Percentiles rank a stretch among this genome's conserved stretches.
These are phyloP conservation scores for Citrullus colocynthis DNA, from an alignment of 306 rosid genomes.

Conservation along the genomic window DNA sequence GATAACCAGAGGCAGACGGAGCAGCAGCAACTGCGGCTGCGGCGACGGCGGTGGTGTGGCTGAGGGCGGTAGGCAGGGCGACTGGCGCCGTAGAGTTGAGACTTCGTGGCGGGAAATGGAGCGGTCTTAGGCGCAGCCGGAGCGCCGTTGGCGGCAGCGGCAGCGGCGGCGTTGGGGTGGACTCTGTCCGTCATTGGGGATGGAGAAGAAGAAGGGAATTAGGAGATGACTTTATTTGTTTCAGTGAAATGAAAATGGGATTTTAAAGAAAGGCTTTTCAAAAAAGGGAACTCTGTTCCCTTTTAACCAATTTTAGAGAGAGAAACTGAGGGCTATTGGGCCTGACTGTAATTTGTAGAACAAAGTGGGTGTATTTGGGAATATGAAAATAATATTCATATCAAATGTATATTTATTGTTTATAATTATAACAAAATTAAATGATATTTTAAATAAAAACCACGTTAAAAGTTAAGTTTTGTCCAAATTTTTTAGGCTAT, in stretches of 20 bases:
- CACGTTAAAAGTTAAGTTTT: too few species aligned
- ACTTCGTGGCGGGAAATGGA: conserved; percentile 3
- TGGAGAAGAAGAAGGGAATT: background rate
- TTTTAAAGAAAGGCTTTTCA: background rate
- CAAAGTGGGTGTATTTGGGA: background rate
- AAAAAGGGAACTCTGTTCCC: background rate
- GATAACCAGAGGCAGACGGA: conserved; percentile 42
- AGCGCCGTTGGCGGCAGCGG: conserved; percentile 1
- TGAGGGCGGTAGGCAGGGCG: conserved; percentile 13
- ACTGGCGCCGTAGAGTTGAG: conserved; percentile 8
- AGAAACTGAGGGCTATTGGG: background rate
- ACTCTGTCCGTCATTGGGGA: conserved; percentile 5
- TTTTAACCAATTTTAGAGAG: background rate
- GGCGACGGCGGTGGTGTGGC: conserved; percentile 12
- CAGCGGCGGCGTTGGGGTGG: conserved; percentile 2
- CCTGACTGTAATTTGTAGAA: background rate
- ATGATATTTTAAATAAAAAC: too few species aligned
- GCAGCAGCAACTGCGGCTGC: conserved; percentile 42
- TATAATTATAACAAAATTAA: too few species aligned
- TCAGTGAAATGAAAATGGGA: background rate
- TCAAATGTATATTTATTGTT: background rate
- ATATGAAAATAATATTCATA: background rate
- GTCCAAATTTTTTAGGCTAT: too few species aligned
- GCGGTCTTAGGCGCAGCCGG: background rate
- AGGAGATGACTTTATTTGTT: background rate